phyloP scores from a whole-genome alignment of 352 stramenopile species.

The Hyaloperonospora brassicae region DNA sequence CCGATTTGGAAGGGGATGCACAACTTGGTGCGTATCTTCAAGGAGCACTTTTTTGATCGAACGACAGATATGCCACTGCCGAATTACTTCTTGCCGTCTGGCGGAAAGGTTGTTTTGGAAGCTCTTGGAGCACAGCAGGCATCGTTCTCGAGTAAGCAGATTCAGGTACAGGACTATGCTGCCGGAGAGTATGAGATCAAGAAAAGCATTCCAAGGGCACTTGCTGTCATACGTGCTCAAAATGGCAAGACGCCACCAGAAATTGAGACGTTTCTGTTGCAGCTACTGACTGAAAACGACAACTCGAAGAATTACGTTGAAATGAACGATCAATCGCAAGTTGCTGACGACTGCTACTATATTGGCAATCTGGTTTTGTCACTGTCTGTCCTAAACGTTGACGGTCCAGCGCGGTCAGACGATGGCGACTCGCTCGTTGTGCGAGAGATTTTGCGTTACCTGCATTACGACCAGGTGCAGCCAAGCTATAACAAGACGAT shows the following conservation, averaged over 20 bases:
- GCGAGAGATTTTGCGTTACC: slow-evolving; percentile 63
- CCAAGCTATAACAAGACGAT: slow-evolving; percentile 77
- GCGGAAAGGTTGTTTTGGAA: slow-evolving; percentile 76
- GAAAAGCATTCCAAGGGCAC: slow-evolving; percentile 67
- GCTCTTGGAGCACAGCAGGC: slow-evolving; percentile 67
- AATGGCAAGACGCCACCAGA: slow-evolving; percentile 72
- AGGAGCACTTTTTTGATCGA: slow-evolving; percentile 82
- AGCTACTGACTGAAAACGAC: slow-evolving; percentile 77
- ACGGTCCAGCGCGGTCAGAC: slow-evolving; percentile 40
- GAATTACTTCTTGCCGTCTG: slow-evolving; percentile 81
- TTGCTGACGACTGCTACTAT: slow-evolving; percentile 83
- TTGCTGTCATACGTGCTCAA: slow-evolving; percentile 71
- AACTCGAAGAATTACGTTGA: slow-evolving; percentile 87
- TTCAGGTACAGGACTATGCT: slow-evolving; percentile 80
- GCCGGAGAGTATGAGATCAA: slow-evolving; percentile 85
- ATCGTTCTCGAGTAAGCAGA: slow-evolving; percentile 78
- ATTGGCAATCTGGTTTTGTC: slow-evolving; percentile 69
- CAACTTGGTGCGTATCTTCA: slow-evolving; percentile 84
- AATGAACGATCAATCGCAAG: slow-evolving; percentile 80
- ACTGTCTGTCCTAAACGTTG: slow-evolving; percentile 58
- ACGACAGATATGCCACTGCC: slow-evolving; percentile 77
- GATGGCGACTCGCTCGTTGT: slow-evolving; percentile 45
- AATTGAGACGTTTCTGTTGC: slow-evolving; percentile 72
- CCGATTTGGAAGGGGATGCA: slow-evolving; percentile 84
- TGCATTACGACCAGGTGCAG: slow-evolving; percentile 82